Percentiles rank a stretch among this genome's conserved stretches.
Evolutionary conservation across 1,284 basidiomycete species (phyloP).

Genomic region (Cerrena zonata): DNA sequence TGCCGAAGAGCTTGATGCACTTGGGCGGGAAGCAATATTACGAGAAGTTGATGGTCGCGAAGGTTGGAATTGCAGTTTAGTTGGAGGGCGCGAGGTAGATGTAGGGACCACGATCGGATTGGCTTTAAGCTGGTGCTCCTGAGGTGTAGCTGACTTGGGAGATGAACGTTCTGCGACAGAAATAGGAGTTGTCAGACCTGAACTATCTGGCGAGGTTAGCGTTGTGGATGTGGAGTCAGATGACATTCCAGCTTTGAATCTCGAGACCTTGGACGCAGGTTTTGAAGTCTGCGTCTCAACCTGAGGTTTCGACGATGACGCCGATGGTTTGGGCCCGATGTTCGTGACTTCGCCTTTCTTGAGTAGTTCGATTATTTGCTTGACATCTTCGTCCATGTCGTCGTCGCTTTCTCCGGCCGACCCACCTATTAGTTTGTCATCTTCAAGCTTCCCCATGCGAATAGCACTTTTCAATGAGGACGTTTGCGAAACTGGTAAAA

Average conservation of each 20-base stretch:
- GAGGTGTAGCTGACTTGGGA: conserved; percentile 26
- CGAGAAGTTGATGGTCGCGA: neutral
- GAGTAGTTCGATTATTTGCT: conserved; percentile 52
- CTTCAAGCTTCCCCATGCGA: conserved; percentile 56
- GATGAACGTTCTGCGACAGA: conserved; percentile 23
- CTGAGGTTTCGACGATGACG: neutral
- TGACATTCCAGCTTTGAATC: conserved; percentile 32
- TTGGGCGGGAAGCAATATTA: neutral
- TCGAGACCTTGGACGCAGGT: conserved; percentile 37
- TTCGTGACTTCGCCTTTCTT: conserved; percentile 55
- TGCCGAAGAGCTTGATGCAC: conserved; percentile 7
- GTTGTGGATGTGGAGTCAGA: conserved; percentile 4
- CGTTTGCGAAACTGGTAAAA: conserved; percentile 48
- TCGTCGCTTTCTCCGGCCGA: conserved; percentile 51
- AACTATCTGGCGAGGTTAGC: conserved; percentile 11
- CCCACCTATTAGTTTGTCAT: conserved; percentile 49
- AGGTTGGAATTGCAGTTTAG: neutral
- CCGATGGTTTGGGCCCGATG: conserved; percentile 31
- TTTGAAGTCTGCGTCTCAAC: neutral
- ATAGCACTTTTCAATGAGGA: conserved; percentile 51
- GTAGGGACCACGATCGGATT: conserved; percentile 4
- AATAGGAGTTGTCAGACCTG: conserved; percentile 23
- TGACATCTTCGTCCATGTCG: conserved; percentile 40
- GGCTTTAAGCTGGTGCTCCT: neutral
- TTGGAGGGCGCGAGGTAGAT: conserved; percentile 8